Percentiles rank a stretch among this genome's conserved stretches.
Conservation (phyloP, 345 rosid genomes). For the Iberis pinnata region DNA sequence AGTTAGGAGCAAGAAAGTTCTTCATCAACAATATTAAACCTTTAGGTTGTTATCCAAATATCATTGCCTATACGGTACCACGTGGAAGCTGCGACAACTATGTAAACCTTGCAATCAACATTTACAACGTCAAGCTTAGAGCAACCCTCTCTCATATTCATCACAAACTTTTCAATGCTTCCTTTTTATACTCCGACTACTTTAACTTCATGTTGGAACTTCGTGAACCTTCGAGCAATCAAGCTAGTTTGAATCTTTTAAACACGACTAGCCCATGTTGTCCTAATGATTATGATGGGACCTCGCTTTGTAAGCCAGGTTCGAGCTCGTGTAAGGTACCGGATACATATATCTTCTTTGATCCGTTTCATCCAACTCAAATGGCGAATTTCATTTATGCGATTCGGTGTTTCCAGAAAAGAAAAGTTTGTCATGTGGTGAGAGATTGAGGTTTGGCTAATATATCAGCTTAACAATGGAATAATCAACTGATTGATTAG, state of each 20-base stretch:
- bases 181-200: constrained; percentile 24
- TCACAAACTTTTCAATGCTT: neutral
- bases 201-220: constrained; percentile 18
- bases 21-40: constrained; percentile 26
- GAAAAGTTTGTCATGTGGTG: no score
- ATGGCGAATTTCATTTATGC: constrained; percentile 16
- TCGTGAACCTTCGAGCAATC: constrained; percentile 1
- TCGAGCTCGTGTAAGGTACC: neutral
- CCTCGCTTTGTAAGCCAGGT: neutral
- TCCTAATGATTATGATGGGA: constrained; percentile 9
- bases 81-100: constrained; percentile 20
- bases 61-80: constrained; percentile 7
- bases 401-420: no score
- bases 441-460: neutral
- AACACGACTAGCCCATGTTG: constrained; percentile 18
- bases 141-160: neutral
- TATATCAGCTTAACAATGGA: neutral
- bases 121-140: constrained; percentile 19
- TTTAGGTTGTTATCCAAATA: constrained; percentile 25
- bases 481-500: no score
- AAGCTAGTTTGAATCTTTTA: neutral
- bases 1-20: constrained; percentile 26
- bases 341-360: constrained; percentile 10
- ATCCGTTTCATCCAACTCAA: constrained; percentile 24
- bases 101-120: constrained; percentile 5